phyloP scores from a whole-genome alignment of 2,329 filamentous ascomycete genomes.

The Ilyonectria destructans region DNA sequence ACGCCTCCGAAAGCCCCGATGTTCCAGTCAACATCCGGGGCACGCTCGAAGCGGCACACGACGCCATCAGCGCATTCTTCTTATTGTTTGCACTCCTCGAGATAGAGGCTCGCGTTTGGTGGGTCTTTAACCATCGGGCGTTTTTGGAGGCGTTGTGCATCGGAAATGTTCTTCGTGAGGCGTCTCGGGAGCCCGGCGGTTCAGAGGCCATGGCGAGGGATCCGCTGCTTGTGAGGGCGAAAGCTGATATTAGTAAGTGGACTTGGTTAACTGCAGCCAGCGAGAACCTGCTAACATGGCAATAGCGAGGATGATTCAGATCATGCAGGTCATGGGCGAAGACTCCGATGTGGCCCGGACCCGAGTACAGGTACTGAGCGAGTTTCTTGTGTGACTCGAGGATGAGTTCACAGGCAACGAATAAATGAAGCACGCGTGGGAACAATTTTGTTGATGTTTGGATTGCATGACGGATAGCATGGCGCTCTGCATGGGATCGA shows the following conservation, averaged over 20 bases:
- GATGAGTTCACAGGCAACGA: background rate
- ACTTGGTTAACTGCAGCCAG: background rate
- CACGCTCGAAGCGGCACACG: constrained; percentile 82
- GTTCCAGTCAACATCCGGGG: constrained; percentile 78
- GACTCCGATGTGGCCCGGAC: constrained; percentile 74
- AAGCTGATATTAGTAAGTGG: constrained; percentile 72
- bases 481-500: too few relatives aligned
- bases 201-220: constrained; percentile 66
- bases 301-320: constrained; percentile 74
- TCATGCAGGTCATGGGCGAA: constrained; percentile 73
- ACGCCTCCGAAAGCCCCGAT: constrained; percentile 78
- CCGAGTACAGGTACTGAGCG: constrained; percentile 71
- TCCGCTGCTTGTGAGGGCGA: constrained; percentile 73
- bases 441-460: constrained; percentile 1
- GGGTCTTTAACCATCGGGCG: constrained; percentile 87
- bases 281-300: constrained; percentile 26
- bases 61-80: constrained; percentile 83
- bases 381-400: constrained; percentile 59
- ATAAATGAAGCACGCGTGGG: background rate
- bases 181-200: constrained; percentile 62
- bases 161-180: constrained; percentile 71
- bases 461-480: background rate
- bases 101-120: constrained; percentile 84
- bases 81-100: constrained; percentile 79
- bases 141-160: constrained; percentile 84